phyloP scores from a whole-genome alignment of 768 basidiomycete genomes.

The Terana coerulea region DNA sequence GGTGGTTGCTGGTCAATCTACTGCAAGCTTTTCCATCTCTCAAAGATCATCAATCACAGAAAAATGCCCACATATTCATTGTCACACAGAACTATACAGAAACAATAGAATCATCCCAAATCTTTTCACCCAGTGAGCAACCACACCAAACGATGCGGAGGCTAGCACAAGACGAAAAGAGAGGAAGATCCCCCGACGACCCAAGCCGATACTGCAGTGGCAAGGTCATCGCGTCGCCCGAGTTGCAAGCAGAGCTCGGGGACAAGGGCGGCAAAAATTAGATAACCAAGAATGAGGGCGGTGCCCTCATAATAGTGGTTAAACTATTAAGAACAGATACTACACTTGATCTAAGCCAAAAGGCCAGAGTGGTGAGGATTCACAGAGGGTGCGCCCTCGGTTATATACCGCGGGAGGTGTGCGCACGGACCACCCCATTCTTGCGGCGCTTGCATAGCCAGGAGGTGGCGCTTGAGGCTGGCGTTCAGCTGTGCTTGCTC shows the following conservation, averaged over 20 bases:
- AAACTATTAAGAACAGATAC: slow-evolving; percentile 94
- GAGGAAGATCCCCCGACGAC: slow-evolving; percentile 31
- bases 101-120: background rate
- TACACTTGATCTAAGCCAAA: slow-evolving; percentile 98
- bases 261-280: slow-evolving; percentile 30
- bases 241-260: slow-evolving; percentile 28
- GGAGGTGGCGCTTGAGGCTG: too few species aligned
- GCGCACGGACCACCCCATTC: slow-evolving; percentile 14
- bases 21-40: too few species aligned
- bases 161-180: slow-evolving; percentile 5
- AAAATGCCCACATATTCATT: too few species aligned
- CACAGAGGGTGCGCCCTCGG: too few species aligned
- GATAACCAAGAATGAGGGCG: slow-evolving; percentile 31
- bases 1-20: too few species aligned
- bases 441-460: too few species aligned
- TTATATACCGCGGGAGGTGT: too few species aligned
- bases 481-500: too few species aligned
- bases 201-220: slow-evolving; percentile 27
- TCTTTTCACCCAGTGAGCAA: slow-evolving; percentile 1
- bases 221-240: slow-evolving; percentile 28
- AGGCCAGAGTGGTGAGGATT: slow-evolving; percentile 80
- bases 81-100: too few species aligned
- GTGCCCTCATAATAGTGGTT: slow-evolving; percentile 40
- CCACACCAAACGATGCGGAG: background rate
- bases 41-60: too few species aligned